A percentile compares a stretch with the other conserved stretches of the same genome.
phyloP scores from a whole-genome alignment of 2,329 filamentous ascomycete genomes.

The Endoconidiophora laricicola region DNA sequence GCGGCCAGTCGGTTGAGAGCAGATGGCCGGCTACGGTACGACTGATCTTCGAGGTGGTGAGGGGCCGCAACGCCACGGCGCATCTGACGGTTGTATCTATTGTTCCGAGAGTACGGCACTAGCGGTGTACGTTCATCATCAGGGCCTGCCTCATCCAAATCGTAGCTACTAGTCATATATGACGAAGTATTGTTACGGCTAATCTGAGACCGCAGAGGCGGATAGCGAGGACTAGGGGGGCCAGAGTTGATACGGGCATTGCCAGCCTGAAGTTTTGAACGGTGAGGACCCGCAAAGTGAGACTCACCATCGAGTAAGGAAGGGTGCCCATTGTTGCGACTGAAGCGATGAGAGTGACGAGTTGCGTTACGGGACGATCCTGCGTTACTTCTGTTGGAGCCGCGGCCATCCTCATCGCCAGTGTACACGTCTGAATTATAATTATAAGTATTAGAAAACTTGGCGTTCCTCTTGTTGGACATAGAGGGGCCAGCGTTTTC shows the following conservation, averaged over 20 bases:
- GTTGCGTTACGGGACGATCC: conserved; percentile 49
- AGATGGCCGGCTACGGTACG: conserved; percentile 44
- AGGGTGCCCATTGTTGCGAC: conserved; percentile 49
- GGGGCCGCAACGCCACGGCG: conserved; percentile 39
- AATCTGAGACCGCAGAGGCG: conserved; percentile 20
- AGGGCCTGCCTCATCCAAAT: conserved; percentile 64
- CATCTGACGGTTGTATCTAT: conserved; percentile 33
- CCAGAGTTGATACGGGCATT: conserved; percentile 44
- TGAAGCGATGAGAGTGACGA: conserved; percentile 58
- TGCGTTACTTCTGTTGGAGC: conserved; percentile 40
- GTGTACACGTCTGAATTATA: conserved; percentile 37
- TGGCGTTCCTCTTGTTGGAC: conserved; percentile 72
- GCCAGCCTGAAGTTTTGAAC: conserved; percentile 43
- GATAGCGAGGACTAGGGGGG: conserved; percentile 51
- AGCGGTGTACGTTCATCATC: conserved; percentile 83
- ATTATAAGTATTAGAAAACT: conserved; percentile 71
- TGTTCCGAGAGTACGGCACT: conserved; percentile 32
- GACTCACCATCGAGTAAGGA: conserved; percentile 64
- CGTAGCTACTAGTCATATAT: conserved; percentile 50
- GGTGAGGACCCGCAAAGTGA: conserved; percentile 53
- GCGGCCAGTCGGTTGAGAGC: conserved; percentile 63
- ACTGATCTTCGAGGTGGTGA: conserved; percentile 58
- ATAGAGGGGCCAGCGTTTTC: conserved; percentile 34
- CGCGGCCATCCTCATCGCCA: conserved; percentile 49
- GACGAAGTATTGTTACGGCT: conserved; percentile 34